Base-by-base conservation (phyloP, 1,284 basidiomycete genomes). In the Austroboletus novae-zelandiae region DNA sequence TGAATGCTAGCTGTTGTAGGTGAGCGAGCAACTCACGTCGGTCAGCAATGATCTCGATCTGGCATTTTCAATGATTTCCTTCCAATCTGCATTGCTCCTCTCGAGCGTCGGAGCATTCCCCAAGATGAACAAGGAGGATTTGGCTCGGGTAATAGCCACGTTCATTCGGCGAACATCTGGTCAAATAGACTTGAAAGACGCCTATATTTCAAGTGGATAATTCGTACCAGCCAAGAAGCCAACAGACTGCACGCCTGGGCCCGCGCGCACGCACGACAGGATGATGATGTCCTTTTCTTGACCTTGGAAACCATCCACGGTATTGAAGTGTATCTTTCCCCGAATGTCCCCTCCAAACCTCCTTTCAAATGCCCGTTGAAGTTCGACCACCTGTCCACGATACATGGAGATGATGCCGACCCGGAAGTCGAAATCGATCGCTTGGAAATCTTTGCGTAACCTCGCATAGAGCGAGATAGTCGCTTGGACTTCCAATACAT, bases 261-360 rank as follows among this genome's bases (percentile, higher is more conserved):
- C 91, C 13, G 91, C 89, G 61, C 95, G 84, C 18, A 98, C 95
- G 67, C 92, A 95, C 3, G 94, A 97, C 17, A 98, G 76, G 54
- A 98, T 97, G 67, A 98, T 95, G 47, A 98, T 83, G 59, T 95
- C 92, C 68, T 98, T 98, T 67, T 98, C 95, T 73, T 98, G 95
- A 45, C 95, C 95, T 70, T 98, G 95, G 64, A 98, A 98, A 9
- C 94, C 95, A 71, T 98, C 94, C 36, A 99, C 97, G 0, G 97
- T 99, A 66, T 97, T 93, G 74, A 99, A 98, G 60, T 97, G 91
- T 40, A 99, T 84, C 30, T 79, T 82, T 23, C 79, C 77, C 4
- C 85, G 60, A 25, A 97, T 86, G 20, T 86, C 80, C 23, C 72
- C 66, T 0, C 94, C 94, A 65, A 92, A 98, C 10, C 79, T 77